Conservation (phyloP, 805 yeast species). For the Metschnikowia henanensis region DNA sequence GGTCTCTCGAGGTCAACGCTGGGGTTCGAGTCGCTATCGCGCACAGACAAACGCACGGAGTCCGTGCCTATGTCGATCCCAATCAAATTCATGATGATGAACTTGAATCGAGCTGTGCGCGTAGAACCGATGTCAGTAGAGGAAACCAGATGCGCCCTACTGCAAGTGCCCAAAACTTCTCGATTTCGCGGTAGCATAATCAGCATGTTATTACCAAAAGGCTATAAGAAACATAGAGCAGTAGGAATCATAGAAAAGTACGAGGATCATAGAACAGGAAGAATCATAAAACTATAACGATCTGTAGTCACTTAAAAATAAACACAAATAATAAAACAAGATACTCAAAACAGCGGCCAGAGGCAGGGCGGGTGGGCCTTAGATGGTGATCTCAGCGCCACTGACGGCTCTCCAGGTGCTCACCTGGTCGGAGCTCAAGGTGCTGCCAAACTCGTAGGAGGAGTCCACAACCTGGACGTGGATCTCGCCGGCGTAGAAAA, state of each 20-base stretch:
- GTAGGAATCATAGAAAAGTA: too few species aligned
- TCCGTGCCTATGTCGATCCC: slow-evolving; percentile 57
- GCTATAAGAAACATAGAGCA: too few species aligned
- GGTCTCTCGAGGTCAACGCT: slow-evolving; percentile 8
- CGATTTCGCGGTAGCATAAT: too few species aligned
- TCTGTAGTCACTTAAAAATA: slow-evolving; percentile 8
- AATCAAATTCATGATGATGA: slow-evolving; percentile 16
- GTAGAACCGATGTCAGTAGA: too few species aligned
- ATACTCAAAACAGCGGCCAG: slow-evolving; percentile 4
- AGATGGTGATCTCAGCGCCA: slow-evolving; percentile 50
- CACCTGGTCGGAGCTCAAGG: slow-evolving; percentile 47
- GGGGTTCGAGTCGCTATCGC: slow-evolving; percentile 17
- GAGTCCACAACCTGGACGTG: slow-evolving; percentile 63
- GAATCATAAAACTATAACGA: not conserved
- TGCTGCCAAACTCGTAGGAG: slow-evolving; percentile 50
- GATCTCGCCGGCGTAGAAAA: slow-evolving; percentile 61
- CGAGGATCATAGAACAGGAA: too few species aligned
- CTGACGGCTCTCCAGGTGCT: slow-evolving; percentile 52
- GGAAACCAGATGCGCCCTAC: too few species aligned
- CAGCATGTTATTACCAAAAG: too few species aligned
- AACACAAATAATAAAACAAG: slow-evolving; percentile 4
- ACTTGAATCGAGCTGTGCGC: too few species aligned
- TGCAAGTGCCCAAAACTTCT: too few species aligned
- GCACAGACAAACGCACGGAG: slow-evolving; percentile 43
- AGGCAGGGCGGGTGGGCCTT: too few species aligned